Evolutionary conservation across 345 rosid species (phyloP).

Genomic region (Hibiscus mutabilis): DNA sequence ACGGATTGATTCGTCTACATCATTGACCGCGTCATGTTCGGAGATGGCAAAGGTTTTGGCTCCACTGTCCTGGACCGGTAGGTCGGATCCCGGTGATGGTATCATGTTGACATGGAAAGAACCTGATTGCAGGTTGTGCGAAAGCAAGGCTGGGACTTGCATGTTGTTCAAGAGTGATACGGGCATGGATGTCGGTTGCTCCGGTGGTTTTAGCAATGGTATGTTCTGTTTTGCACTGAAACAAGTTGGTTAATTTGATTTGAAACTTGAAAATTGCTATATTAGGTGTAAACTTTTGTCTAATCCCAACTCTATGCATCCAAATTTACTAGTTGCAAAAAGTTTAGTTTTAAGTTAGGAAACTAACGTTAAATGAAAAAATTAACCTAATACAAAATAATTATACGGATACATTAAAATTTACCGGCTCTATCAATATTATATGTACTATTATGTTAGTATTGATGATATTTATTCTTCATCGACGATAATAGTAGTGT

Average conservation of each 20-base stretch:
- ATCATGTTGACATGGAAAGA: conserved; percentile 16
- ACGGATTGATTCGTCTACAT: background rate
- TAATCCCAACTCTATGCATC: too few relatives aligned
- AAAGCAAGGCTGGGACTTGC: conserved; percentile 13
- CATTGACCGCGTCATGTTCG: background rate
- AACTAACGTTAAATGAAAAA: too few relatives aligned
- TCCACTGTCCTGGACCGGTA: background rate
- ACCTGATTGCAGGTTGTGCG: conserved; percentile 15
- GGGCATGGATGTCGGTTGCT: conserved; percentile 10
- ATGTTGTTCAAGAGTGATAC: conserved; percentile 9
- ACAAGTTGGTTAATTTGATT: background rate
- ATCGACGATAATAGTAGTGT: too few relatives aligned
- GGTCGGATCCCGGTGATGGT: background rate
- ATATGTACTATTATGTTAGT: too few relatives aligned
- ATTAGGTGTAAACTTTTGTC: background rate
- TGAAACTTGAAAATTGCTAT: background rate
- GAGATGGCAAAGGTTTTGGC: conserved; percentile 5
- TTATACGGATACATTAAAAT: too few relatives aligned
- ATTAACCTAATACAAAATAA: background rate
- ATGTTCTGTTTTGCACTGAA: background rate
- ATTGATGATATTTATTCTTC: too few relatives aligned
- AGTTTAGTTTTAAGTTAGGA: too few relatives aligned
- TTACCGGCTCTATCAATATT: too few relatives aligned
- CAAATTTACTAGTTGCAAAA: background rate
- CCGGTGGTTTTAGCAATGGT: conserved; percentile 4